Evolutionary conservation across 805 yeast genomes (phyloP), one percentile per base, ranked within the genome.

Genomic region (Brettanomyces sp.): DNA sequence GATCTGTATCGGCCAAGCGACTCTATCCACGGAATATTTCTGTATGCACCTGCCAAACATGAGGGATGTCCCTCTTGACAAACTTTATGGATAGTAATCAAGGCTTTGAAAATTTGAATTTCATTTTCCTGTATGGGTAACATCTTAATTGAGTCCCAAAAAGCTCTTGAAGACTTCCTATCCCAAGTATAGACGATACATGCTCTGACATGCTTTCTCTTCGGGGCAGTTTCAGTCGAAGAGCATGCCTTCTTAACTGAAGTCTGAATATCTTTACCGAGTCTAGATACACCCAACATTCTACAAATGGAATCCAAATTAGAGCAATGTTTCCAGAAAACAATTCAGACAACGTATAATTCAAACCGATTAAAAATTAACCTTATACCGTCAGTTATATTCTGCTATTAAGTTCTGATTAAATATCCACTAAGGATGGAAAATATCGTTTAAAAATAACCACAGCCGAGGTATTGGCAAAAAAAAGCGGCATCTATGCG

Each of bases 181-280:
- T 93, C 99, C 96, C 97, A 91, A 1, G 97, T 88, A 64, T 83
- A 90, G 36, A 91, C 95, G 49, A 90, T 90, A 68, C 96, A 88
- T 1, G 95, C 88, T 57, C 99, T 73, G 5, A 91, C 98, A 65
- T 91, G 99, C 63, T 91, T 91, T 55, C 99, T 73, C 64, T 91
- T 91, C 1, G 99, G 97, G 0, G 97, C 95, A 4, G 85, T 75
- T 59, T 89, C 96, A 24, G 89, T 97, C 18, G 76, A 52, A 24
- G 83, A 81, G 48, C 95, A 84, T 0, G 99, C 96, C 68, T 91
- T 91, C 59, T 79, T 82, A 55, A 85, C 79, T 53, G 80, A 62
- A 3, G 67, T 62, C 18, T 61, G 66, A 36, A 76, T 54, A 46
- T 74, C 75, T 3, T 69, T 47, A 2, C 68, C 75, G 3, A 62